These are phyloP conservation scores for Blastobotrys buckinghamii DNA, from an alignment of 1,139 yeast species.

Conservation along the genomic window DNA sequence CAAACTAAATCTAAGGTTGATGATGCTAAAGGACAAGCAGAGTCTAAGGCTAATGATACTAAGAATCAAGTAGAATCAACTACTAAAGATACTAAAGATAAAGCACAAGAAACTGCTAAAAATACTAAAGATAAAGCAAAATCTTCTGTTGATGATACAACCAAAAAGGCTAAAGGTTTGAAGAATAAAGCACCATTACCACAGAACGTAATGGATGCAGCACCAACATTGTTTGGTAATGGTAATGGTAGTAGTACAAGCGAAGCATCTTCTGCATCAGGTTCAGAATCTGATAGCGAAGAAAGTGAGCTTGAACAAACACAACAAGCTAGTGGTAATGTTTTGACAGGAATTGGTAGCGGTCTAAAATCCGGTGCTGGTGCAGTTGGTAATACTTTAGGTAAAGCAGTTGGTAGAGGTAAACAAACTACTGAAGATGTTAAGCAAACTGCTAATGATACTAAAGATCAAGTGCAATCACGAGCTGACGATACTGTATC, in stretches of 20 bases:
- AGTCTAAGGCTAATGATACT: background rate
- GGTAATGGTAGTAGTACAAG: background rate
- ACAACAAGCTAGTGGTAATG: background rate
- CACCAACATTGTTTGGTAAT: background rate
- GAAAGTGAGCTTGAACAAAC: background rate
- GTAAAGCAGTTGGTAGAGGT: background rate
- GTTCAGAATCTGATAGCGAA: background rate
- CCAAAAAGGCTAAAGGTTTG: background rate
- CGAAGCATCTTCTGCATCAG: background rate
- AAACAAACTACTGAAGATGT: background rate
- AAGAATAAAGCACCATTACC: background rate
- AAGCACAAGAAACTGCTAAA: background rate
- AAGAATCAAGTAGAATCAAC: background rate
- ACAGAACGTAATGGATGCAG: background rate
- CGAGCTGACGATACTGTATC: too few species aligned
- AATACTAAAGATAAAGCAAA: background rate
- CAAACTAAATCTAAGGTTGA: background rate
- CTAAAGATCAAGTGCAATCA: background rate
- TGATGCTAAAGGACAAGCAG: background rate
- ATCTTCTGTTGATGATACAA: background rate
- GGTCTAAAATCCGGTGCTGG: background rate
- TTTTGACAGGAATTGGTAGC: background rate
- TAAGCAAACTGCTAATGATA: background rate
- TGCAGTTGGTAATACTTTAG: background rate
- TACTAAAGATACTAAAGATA: background rate